Percentiles rank a stretch among this genome's conserved stretches.
Evolutionary conservation across 2,329 filamentous ascomycete genomes (phyloP).

Genomic region (Paecilomyces formosus): DNA sequence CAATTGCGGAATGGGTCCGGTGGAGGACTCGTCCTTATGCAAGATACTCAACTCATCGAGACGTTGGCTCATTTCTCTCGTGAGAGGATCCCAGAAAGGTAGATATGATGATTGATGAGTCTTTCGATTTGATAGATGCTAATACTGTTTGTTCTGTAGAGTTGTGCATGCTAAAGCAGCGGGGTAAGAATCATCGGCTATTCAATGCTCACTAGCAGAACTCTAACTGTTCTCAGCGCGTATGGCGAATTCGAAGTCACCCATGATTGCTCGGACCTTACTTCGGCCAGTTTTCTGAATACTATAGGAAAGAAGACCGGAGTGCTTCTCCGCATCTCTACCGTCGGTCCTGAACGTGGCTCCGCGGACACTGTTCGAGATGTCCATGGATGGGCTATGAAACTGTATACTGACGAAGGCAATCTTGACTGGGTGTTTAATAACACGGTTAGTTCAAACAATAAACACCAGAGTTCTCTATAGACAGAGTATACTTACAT

Average conservation of each 20-base stretch:
- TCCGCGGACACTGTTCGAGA: slow-evolving; percentile 43
- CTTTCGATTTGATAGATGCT: neutral
- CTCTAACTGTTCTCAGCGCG: slow-evolving; percentile 9
- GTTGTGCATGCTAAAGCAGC: slow-evolving; percentile 49
- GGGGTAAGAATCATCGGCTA: slow-evolving; percentile 19
- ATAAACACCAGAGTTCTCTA: neutral
- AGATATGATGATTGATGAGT: too few species aligned
- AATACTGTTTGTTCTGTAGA: neutral
- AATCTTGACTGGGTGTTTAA: slow-evolving; percentile 16
- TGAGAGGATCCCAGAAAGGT: neutral
- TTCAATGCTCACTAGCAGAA: slow-evolving; percentile 11
- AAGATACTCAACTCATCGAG: neutral
- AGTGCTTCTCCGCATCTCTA: slow-evolving; percentile 41
- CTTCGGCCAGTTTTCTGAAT: slow-evolving; percentile 47
- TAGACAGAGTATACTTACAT: neutral
- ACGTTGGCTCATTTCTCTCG: neutral
- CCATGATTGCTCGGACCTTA: slow-evolving; percentile 50
- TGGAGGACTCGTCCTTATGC: neutral
- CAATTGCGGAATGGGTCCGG: neutral
- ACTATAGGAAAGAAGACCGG: slow-evolving; percentile 47
- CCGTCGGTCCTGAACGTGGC: slow-evolving; percentile 39
- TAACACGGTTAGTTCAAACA: slow-evolving; percentile 1
- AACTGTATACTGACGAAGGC: slow-evolving; percentile 45
- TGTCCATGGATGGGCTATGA: slow-evolving; percentile 42
- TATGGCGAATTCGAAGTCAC: slow-evolving; percentile 57